These are phyloP conservation scores for Dactylellina sp. DNA, from an alignment of 2,329 filamentous ascomycete species.

Conservation along the genomic window DNA sequence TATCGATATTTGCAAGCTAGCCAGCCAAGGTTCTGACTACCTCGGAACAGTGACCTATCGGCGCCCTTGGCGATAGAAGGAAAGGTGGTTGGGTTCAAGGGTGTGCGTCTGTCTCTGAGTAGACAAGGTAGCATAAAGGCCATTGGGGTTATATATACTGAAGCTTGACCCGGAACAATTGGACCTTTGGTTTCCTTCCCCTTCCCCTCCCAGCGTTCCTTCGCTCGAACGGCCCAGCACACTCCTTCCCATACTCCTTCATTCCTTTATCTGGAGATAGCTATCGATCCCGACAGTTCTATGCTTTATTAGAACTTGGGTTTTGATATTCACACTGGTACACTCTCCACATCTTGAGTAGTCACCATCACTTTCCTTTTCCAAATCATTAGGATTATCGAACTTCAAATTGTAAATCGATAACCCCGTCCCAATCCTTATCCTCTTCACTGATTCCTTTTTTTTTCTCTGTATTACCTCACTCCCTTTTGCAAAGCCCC, in stretches of 20 bases:
- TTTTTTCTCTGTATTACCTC: neutral
- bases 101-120: neutral
- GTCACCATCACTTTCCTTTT: constrained; percentile 13
- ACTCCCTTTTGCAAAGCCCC: neutral
- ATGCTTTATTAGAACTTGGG: neutral
- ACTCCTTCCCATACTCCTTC: neutral
- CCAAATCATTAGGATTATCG: neutral
- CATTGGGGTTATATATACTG: constrained; percentile 35
- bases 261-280: neutral
- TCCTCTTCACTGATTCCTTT: neutral
- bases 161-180: neutral
- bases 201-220: constrained; percentile 4
- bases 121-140: constrained; percentile 11
- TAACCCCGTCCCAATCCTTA: neutral
- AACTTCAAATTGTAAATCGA: neutral
- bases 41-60: constrained; percentile 11
- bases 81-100: neutral
- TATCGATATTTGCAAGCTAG: too few species aligned
- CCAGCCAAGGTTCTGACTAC: neutral
- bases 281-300: neutral
- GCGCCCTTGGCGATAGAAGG: neutral
- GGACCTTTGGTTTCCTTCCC: constrained; percentile 1
- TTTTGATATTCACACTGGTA: neutral
- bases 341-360: neutral
- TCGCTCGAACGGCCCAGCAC: constrained; percentile 4